Evolutionary conservation across 2,329 filamentous ascomycete species (phyloP), one percentile per base, ranked within the genome.

Genomic region (Xylaria hypoxylon): DNA sequence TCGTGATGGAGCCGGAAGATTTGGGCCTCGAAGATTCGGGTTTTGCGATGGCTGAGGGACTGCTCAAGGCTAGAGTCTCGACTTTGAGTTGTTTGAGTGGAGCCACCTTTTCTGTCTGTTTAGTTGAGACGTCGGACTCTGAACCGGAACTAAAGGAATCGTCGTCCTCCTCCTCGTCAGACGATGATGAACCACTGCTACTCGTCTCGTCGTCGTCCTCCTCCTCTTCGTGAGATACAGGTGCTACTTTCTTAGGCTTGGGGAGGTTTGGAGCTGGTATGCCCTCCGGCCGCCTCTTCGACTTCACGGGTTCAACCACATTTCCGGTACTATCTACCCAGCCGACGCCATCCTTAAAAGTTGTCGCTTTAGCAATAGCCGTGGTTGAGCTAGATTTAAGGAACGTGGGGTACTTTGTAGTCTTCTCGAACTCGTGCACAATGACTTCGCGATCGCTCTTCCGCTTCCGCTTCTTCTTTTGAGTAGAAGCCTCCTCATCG

Each of bases 391-490:
- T 83, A 5, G 84, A 82, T 77, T 92, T 93, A 65, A 97, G 79
- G 76, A 97, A 97, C 4, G 87, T 91, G 0, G 94, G 92, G 70
- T 93, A 91, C 73, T 93, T 95, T 42, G 88, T 89, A 7, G 91
- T 94, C 77, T 93, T 94, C 72, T 91, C 88, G 76, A 97, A 98
- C 77, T 99, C 96, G 78, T 98, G 94, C 2, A 98, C 86, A 3
- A 93, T 83, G 1, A 90, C 84, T 65, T 92, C 87, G 15, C 83
- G 59, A 58, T 83, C 84, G 51, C 85, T 84, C 72, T 88, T 86
- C 67, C 85, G 87, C 70, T 87, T 87, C 76, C 86, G 88, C 72
- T 88, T 89, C 71, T 86, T 89, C 71, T 84, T 84, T 68, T 83
- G 82, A n/a, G 80, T 77, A 15, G 79, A 76, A 22, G 77, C 77